Evolutionary conservation across 805 yeast genomes (phyloP), one percentile per base, ranked within the genome.

Genomic region (Isabelozyma gotoi): DNA sequence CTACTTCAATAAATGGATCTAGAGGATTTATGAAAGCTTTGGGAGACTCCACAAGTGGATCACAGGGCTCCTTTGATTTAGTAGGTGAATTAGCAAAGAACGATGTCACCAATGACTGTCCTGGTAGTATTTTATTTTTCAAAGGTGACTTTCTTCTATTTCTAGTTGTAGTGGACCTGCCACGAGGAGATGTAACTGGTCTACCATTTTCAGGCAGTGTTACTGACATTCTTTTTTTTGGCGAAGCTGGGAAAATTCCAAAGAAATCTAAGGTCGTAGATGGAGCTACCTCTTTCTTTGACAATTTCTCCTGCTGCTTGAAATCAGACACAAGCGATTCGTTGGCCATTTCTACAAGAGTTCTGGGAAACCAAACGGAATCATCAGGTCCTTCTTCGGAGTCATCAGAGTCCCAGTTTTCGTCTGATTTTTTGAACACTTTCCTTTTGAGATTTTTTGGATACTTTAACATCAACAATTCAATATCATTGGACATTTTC

Each of bases 181-280:
- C n/a, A n/a, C n/a, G n/a, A n/a, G n/a, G n/a, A n/a, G n/a, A n/a
- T 24, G 8, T 7, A 24, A 7, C 8, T 20, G 24, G 24, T 7
- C 6, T 20, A 7, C 8, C 24, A 7, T 8, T 20, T 20, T 20
- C 8, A 24, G 29, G 8, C 3, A n/a, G 29, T 10, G 12, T 24
- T 24, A 10, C 29, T n/a, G n/a, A n/a, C n/a, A n/a, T 10, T 11
- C 35, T 21, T 42, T 47, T 47, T 24, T 39, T 41, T 5, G 50
- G 50, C 11, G 50, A 47, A 17, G 38, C 38, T 12, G 45, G 46
- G 31, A 48, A 41, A 4, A 16, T 7, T 8, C 45, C 45, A 35
- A 42, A 43, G 7, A 33, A 14, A 37, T 65, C 70, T 16, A 65
- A 47, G 0, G 68, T 65, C 12, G 29, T 24, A 2, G 67, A 58